Percentiles rank a stretch among this genome's conserved stretches.
Evolutionary conservation across 169 alveolate genomes (phyloP).

Genomic region (Prorocentrum cordatum): DNA sequence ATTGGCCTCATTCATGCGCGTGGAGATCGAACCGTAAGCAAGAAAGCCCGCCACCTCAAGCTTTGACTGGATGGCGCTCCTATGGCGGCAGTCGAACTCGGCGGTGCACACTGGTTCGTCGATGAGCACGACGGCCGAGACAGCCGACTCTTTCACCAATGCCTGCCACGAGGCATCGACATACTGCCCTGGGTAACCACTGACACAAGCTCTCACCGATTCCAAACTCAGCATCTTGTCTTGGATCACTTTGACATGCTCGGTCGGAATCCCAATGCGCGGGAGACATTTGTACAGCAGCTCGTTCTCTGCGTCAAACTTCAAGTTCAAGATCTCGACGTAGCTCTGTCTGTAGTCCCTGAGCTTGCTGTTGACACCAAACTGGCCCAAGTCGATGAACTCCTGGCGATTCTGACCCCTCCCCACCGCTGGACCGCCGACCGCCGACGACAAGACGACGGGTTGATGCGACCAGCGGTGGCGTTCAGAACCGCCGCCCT

Average conservation of each 20-base stretch:
- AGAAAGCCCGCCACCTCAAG: background rate
- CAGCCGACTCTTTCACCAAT: background rate
- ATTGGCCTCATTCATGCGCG: background rate
- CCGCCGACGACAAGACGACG: background rate
- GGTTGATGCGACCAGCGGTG: background rate
- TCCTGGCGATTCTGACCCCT: background rate
- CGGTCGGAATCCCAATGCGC: background rate
- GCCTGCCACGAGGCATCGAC: background rate
- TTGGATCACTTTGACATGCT: background rate
- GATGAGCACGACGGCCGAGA: background rate
- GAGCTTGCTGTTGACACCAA: background rate
- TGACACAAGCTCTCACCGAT: background rate
- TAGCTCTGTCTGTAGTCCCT: background rate
- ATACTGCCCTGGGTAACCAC: background rate
- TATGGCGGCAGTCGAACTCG: background rate
- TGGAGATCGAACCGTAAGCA: background rate
- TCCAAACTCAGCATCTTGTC: background rate
- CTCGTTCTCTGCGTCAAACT: background rate
- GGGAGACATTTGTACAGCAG: background rate
- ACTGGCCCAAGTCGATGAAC: background rate
- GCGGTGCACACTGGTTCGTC: background rate
- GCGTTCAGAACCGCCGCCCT: no score
- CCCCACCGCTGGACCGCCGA: no score
- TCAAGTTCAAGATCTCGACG: conserved; percentile 3
- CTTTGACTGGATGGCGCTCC: background rate